phyloP scores from a whole-genome alignment of 352 stramenopile genomes.

The Pythium brachiatum region DNA sequence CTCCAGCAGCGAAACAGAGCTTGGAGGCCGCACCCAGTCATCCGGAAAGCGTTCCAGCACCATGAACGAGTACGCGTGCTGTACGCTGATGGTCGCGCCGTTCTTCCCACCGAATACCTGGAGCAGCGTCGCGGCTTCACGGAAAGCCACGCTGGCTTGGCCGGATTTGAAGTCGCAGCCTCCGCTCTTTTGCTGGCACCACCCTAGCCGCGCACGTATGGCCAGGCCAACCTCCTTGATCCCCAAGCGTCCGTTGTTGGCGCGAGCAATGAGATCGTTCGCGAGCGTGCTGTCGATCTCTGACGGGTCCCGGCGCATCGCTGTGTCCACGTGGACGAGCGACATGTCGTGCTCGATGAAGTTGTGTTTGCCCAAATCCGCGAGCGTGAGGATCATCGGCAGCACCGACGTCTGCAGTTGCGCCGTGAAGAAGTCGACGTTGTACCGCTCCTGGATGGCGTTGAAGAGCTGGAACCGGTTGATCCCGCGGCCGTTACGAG shows the following conservation, averaged over 20 bases:
- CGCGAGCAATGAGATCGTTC: conserved; percentile 30
- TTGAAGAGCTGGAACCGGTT: not conserved
- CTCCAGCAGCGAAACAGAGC: conserved; percentile 9
- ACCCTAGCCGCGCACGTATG: not conserved
- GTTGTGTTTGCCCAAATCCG: conserved; percentile 43
- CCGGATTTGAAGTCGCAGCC: conserved; percentile 12
- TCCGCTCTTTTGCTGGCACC: conserved; percentile 7
- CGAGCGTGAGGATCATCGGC: conserved; percentile 36
- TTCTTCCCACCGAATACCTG: conserved; percentile 14
- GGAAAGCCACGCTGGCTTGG: conserved; percentile 8
- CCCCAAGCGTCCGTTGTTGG: conserved; percentile 15
- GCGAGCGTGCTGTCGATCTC: conserved; percentile 29
- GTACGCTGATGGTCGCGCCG: conserved; percentile 4
- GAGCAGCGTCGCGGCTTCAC: conserved; percentile 8
- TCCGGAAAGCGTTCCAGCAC: conserved; percentile 13
- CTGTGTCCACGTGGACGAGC: conserved; percentile 36
- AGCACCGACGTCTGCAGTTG: conserved; percentile 25
- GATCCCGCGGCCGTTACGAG: not conserved
- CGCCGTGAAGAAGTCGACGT: not conserved
- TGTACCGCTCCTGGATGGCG: not conserved
- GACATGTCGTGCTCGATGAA: conserved; percentile 51
- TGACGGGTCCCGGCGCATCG: conserved; percentile 34
- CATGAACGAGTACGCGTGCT: conserved; percentile 19
- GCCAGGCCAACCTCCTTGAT: conserved; percentile 12
- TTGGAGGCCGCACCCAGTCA: conserved; percentile 7